Evolutionary conservation across 257 asterid genomes (phyloP).

Genomic region (Solanum infundibuliforme): DNA sequence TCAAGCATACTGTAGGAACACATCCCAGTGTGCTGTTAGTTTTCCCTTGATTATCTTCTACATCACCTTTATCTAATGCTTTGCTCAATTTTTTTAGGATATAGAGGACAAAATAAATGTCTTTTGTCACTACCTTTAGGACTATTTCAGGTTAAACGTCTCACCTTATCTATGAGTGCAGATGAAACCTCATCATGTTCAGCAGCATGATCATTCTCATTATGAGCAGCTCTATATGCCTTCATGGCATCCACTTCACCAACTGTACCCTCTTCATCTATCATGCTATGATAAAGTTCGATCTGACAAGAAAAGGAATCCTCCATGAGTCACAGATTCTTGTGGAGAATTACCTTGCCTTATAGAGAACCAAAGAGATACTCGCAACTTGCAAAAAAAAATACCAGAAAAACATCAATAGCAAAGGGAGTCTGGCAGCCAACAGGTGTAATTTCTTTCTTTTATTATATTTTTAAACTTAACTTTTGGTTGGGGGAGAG

Average conservation of each 20-base stretch:
- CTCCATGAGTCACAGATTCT: background rate
- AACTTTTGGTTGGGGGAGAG: background rate
- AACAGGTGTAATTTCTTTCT: background rate
- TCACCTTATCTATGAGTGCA: slow-evolving; percentile 85
- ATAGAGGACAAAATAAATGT: background rate
- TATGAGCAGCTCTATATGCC: slow-evolving; percentile 86
- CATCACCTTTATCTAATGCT: background rate
- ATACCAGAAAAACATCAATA: background rate
- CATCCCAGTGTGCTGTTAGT: background rate
- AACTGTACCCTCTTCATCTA: slow-evolving; percentile 66
- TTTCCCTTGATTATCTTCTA: background rate
- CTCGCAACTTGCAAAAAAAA: background rate
- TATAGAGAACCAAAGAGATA: background rate
- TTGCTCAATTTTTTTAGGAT: background rate
- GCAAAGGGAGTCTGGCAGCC: background rate
- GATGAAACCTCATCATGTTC: slow-evolving; percentile 67
- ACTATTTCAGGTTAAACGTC: background rate
- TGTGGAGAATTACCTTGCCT: background rate
- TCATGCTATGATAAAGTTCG: slow-evolving; percentile 71
- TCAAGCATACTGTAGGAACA: background rate
- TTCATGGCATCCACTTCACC: slow-evolving; percentile 65
- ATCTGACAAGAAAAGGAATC: slow-evolving; percentile 31
- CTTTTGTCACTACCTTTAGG: background rate
- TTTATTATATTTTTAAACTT: background rate
- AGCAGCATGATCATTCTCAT: slow-evolving; percentile 50